Base-by-base conservation (phyloP, 139 green algal genomes). In the Asterochloris erici region DNA sequence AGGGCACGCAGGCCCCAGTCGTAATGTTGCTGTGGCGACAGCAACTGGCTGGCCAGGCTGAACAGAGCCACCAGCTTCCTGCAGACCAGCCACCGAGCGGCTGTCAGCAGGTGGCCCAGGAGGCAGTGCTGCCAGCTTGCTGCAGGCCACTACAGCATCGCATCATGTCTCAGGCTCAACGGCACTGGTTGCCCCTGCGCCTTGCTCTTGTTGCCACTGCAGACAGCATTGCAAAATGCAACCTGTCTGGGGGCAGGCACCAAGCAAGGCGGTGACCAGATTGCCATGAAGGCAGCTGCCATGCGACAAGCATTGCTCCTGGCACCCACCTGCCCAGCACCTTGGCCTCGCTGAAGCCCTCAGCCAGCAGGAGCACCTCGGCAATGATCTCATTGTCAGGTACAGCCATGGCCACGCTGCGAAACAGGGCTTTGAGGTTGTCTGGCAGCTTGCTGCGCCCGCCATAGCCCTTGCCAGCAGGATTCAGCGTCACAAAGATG, bases 61-160 rank as follows among this genome's bases (percentile, higher is more conserved):
- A 97, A 98, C 61, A 98, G 89, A 84, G 95, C 94, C 28, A 96
- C 91, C 91, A 98, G 96, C 88, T 98, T 98, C 82, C 90, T 88
- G n/a, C 71, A 27, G 38, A 83, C 38, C 81, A 91, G 94, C 73
- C 38, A 54, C 11, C 19, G 1, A 54, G 47, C 0, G 74, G 13
- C 0, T 14, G 0, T 29, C 29, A 54, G 38, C 38, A 54, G 38
- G 38, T 54, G 6, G 38, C 38, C 38, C 38, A 54, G 38, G 38
- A 54, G 38, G 38, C 12, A 66, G 16, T 79, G 74, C 6, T 63
- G 29, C 14, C n/a, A 24, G 74, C 14, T 15, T 28, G n/a, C 16
- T 64, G 74, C 27, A 79, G 21, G 17, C 38, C 38, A 54, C 38
- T 54, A 6, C 38, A 6, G 6, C 38, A 6, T 54, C 6, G 38